Evolutionary conservation across 1,284 basidiomycete species (phyloP), one percentile per base, ranked within the genome.

Genomic region (Apiotrichum brassicae): DNA sequence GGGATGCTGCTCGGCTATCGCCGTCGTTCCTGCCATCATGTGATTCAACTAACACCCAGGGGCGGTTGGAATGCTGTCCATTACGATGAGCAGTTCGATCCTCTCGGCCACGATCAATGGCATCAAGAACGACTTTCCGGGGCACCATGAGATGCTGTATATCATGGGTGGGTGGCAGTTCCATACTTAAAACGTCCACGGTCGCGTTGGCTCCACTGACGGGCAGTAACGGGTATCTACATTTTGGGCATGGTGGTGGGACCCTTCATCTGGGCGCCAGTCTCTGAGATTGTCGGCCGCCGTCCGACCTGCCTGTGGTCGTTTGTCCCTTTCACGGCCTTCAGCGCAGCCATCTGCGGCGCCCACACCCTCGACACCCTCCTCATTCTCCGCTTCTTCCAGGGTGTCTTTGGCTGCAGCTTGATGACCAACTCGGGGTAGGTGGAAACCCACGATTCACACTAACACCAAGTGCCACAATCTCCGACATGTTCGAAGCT

Each of bases 301-400:
- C 55, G 62, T 22, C 62, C 60, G 43, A 47, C 73, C 40, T 75
- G 74, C 57, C 60, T 75, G 48, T 32, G 69, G 30, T 68, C 74
- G 25, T 65, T 70, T 41, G 57, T 70, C 48, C 51, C 71, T 7
- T 75, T 74, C 53, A 70, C 68, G 1, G 49, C 67, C 38, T 75
- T 76, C 62, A 75, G 74, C 49, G 61, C 73, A 16, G 75, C 66
- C 3, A 68, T 73, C 23, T 65, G 69, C 5, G 66, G 75, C 0
- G 55, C 66, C 2, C 57, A 71, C 19, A 75, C 69, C 54, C 64
- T 75, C 33, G 67, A 58, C 20, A 63, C 72, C 9, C 56, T 77
- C 43, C 65, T 78, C 28, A 59, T 76, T 26, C 68, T 76, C 46
- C 68, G 77, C 6, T 73, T 76, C 60, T 60, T 77, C 18, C 64